Percentiles rank a stretch among this genome's conserved stretches.
These are phyloP conservation scores for Saururus chinensis DNA, from an alignment of 164 flowering plant species.

Conservation along the genomic window DNA sequence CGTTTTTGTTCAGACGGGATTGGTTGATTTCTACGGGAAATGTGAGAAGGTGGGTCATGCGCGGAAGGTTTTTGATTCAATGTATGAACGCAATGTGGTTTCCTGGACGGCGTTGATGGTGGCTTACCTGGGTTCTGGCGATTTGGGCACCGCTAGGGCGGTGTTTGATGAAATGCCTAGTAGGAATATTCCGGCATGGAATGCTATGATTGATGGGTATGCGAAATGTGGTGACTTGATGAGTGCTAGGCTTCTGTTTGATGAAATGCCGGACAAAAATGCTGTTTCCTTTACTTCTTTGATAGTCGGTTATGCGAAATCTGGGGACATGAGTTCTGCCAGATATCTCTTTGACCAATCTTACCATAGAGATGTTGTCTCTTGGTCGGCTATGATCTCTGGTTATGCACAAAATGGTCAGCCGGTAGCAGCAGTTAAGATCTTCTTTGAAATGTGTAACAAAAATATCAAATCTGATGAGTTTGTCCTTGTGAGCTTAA, in stretches of 20 bases:
- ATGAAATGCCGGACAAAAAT: slow-evolving; percentile 11
- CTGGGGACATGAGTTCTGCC: slow-evolving; percentile 13
- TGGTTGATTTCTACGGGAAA: slow-evolving; percentile 14
- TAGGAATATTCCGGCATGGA: slow-evolving; percentile 9
- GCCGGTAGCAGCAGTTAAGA: slow-evolving; percentile 10
- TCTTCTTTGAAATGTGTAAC: slow-evolving; percentile 6
- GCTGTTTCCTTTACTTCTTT: slow-evolving; percentile 8
- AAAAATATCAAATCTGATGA: slow-evolving; percentile 8
- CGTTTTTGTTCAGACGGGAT: slow-evolving; percentile 9
- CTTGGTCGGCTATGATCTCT: slow-evolving; percentile 12
- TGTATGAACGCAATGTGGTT: slow-evolving; percentile 9
- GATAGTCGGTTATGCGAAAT: slow-evolving; percentile 14
- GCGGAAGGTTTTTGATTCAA: slow-evolving; percentile 10
- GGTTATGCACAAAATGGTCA: slow-evolving; percentile 15
- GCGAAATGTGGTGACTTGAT: slow-evolving; percentile 8
- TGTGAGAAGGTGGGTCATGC: slow-evolving; percentile 8
- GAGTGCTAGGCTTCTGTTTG: slow-evolving; percentile 7
- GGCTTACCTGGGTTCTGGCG: slow-evolving; percentile 5
- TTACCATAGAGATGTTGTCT: slow-evolving; percentile 3
- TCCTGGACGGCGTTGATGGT: slow-evolving; percentile 13
- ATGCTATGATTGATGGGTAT: slow-evolving; percentile 10
- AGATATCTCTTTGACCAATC: slow-evolving; percentile 11
- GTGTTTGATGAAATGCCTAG: slow-evolving; percentile 13
- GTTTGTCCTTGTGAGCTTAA: slow-evolving; percentile 10
- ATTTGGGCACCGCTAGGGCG: slow-evolving; percentile 4